phyloP scores from a whole-genome alignment of 148 eudicot genomes.

The Camellia sinensis region DNA sequence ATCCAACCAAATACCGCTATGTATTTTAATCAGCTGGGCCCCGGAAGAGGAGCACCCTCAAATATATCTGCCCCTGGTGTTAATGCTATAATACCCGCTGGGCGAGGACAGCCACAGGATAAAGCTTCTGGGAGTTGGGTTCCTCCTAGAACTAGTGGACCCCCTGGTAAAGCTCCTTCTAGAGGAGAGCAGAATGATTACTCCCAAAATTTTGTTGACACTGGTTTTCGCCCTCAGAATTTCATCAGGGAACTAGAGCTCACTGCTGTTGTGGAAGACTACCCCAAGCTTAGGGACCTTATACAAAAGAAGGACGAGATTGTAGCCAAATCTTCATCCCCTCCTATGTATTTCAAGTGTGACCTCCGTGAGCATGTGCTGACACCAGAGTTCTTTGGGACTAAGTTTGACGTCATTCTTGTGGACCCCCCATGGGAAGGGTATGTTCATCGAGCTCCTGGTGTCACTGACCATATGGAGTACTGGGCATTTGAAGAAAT shows the following conservation, averaged over 20 bases:
- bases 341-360: constrained; percentile 87
- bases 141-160: constrained; percentile 60
- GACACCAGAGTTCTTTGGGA: constrained; percentile 81
- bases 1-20: constrained; percentile 52
- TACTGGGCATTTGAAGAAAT: constrained; percentile 93
- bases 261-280: constrained; percentile 92
- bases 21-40: constrained; percentile 67
- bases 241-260: constrained; percentile 90
- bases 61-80: constrained; percentile 54
- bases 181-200: constrained; percentile 99
- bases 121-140: constrained; percentile 63
- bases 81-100: constrained; percentile 46
- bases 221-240: constrained; percentile 95
- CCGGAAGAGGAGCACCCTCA: constrained; percentile 63
- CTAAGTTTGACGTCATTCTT: constrained; percentile 97
- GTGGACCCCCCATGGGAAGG: constrained; percentile 99
- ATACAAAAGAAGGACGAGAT: constrained; percentile 98
- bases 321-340: constrained; percentile 66
- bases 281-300: constrained; percentile 95
- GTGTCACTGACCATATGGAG: constrained; percentile 91
- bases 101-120: constrained; percentile 63
- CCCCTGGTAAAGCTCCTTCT: constrained; percentile 90
- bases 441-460: constrained; percentile 97
- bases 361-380: constrained; percentile 77
- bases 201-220: constrained; percentile 97